phyloP scores from a whole-genome alignment of 2,329 filamentous ascomycete species.

The Aspergillus ochraceus region DNA sequence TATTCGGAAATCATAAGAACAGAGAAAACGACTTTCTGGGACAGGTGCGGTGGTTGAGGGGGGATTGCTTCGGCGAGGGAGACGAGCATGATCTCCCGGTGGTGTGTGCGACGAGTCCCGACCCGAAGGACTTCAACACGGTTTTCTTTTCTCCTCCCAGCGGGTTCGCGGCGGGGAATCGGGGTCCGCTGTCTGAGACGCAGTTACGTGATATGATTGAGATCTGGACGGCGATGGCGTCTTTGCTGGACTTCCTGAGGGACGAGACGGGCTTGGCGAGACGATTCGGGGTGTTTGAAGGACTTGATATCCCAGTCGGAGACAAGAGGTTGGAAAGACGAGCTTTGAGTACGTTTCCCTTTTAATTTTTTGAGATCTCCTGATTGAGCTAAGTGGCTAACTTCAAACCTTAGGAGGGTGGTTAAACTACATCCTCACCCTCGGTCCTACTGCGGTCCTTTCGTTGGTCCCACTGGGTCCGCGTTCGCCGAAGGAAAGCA shows the following conservation, averaged over 20 bases:
- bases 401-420: neutral
- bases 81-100: neutral
- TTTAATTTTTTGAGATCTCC: too few relatives aligned
- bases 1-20: neutral
- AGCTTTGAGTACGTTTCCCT: neutral
- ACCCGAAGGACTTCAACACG: neutral
- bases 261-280: neutral
- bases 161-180: neutral
- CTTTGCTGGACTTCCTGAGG: neutral
- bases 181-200: neutral
- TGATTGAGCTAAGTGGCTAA: too few relatives aligned
- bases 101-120: neutral
- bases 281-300: neutral
- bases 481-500: neutral
- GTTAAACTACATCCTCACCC: neutral
- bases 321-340: neutral
- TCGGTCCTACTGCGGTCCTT: neutral
- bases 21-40: neutral
- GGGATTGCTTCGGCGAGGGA: neutral
- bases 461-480: neutral
- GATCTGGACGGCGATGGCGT: neutral
- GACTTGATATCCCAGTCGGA: neutral
- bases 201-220: neutral
- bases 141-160: neutral
- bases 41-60: neutral